Base-by-base conservation (phyloP, 768 basidiomycete genomes). In the Termitomyces sp. region DNA sequence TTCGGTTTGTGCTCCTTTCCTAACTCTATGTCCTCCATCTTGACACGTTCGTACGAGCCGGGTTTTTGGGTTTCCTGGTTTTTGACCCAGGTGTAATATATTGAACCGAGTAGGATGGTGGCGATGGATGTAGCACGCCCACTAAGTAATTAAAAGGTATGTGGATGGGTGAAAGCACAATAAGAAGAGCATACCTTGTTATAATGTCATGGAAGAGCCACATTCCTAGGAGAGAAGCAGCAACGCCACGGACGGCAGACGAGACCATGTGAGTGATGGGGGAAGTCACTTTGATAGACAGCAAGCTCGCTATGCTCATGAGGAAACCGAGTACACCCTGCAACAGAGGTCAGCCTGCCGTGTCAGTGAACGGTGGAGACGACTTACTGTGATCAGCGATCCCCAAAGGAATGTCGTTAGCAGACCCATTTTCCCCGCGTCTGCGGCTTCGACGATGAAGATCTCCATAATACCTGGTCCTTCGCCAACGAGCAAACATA, bases 251-350 rank as follows among this genome's bases (percentile, higher is more conserved):
- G 4, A 96, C 92, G 19, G 96, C 95, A 11, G 94, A 94, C 3
- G 93, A 95, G 27, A 97, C 76, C 95, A 98, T 98, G 70, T 98
- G 95, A 2, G 95, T 95, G 68, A 98, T 94, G 14, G 95, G 95
- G 1, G 94, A 96, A 8, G 95, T 98, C 59, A 98, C 90, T 70
- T 98, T 95, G 78, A 98, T 97, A 25, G 91, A 94, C 30, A 98
- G 79, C 59, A 95, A 75, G 60, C 91, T 92, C 10, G 95, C 94
- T 53, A 98, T 82, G 72, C 89, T 92, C 84, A 98, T 97, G 63
- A 95, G 73, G 80, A 97, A 98, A 10, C 95, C 95, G 52, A 97
- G 74, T 17, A 81, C 73, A 32, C 94, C 94, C 91, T 94, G 54
- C 23, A 27, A 48, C 58, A 8, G 7, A 60, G 23, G 32, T 56